phyloP scores from a whole-genome alignment of 1,139 yeast genomes.

The Yamadazyma mexicana region DNA sequence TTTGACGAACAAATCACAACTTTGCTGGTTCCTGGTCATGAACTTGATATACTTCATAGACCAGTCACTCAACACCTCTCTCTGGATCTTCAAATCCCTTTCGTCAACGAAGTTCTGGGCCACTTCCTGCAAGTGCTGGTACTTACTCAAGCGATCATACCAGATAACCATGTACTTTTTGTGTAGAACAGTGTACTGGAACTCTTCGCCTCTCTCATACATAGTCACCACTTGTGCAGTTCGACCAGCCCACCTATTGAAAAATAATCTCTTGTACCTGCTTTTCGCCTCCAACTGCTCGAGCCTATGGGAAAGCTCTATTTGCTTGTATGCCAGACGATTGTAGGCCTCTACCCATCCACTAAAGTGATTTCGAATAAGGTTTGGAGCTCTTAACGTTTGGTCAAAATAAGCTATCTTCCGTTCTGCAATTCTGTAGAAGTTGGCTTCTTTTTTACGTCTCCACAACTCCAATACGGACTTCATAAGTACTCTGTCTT shows the following conservation, averaged over 20 bases:
- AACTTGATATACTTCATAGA: conserved; percentile 37
- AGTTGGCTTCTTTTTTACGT: conserved; percentile 14
- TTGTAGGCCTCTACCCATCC: conserved; percentile 26
- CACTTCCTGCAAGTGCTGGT: conserved; percentile 24
- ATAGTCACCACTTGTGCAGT: conserved; percentile 9
- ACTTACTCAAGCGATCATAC: conserved; percentile 31
- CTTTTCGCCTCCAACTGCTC: conserved; percentile 15
- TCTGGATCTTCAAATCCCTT: conserved; percentile 25
- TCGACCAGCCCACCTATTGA: conserved; percentile 15
- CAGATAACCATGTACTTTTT: conserved; percentile 34
- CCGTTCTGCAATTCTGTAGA: conserved; percentile 16
- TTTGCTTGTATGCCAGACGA: conserved; percentile 10
- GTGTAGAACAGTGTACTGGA: conserved; percentile 23
- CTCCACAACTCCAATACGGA: conserved; percentile 20
- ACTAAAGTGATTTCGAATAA: conserved; percentile 14
- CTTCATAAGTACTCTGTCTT: neutral
- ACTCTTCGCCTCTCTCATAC: conserved; percentile 17
- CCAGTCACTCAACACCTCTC: conserved; percentile 36
- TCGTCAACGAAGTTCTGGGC: conserved; percentile 32
- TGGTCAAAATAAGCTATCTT: conserved; percentile 18
- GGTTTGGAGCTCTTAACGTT: conserved; percentile 13
- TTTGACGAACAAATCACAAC: conserved; percentile 34
- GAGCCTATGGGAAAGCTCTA: conserved; percentile 16
- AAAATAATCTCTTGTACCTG: conserved; percentile 6
- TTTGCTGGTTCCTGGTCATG: conserved; percentile 34